phyloP scores from a whole-genome alignment of 2,329 filamentous ascomycete genomes.

The Tolypocladium inflatum region DNA sequence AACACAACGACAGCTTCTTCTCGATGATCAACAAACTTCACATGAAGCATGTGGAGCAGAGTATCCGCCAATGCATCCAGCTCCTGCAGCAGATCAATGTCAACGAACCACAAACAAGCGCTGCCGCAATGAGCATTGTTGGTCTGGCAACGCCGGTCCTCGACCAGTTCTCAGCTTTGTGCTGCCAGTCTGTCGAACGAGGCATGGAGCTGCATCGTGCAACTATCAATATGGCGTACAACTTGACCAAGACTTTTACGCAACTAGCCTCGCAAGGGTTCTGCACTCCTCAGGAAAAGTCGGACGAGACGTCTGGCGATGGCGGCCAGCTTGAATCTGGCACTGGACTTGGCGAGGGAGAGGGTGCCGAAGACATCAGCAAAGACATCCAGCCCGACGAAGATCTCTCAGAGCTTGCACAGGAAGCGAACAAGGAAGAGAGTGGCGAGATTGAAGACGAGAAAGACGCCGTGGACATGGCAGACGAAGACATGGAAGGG shows the following conservation, averaged over 20 bases:
- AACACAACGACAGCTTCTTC: constrained; percentile 39
- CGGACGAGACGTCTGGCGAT: constrained; percentile 57
- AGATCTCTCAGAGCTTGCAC: constrained; percentile 81
- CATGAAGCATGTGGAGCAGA: constrained; percentile 41
- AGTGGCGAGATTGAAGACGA: constrained; percentile 64
- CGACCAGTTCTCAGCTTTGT: constrained; percentile 59
- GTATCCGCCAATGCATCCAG: constrained; percentile 26
- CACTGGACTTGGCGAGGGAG: constrained; percentile 88
- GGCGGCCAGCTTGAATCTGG: constrained; percentile 79
- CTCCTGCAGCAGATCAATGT: constrained; percentile 23
- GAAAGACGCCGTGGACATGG: constrained; percentile 85
- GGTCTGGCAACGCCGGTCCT: constrained; percentile 53
- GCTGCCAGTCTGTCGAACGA: constrained; percentile 45
- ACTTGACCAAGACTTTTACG: constrained; percentile 67
- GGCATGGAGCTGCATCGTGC: constrained; percentile 59
- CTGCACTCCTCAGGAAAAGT: constrained; percentile 79
- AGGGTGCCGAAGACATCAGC: constrained; percentile 94
- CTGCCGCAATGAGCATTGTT: constrained; percentile 21
- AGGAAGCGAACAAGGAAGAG: constrained; percentile 64
- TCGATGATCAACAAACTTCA: constrained; percentile 50
- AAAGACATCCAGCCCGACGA: constrained; percentile 94
- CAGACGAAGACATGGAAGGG: constrained; percentile 83
- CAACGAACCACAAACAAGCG: constrained; percentile 13
- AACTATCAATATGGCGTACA: constrained; percentile 64
- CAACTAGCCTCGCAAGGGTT: constrained; percentile 80